Conservation (phyloP, 2,329 filamentous ascomycete species). For the Claviceps quebecensis region DNA sequence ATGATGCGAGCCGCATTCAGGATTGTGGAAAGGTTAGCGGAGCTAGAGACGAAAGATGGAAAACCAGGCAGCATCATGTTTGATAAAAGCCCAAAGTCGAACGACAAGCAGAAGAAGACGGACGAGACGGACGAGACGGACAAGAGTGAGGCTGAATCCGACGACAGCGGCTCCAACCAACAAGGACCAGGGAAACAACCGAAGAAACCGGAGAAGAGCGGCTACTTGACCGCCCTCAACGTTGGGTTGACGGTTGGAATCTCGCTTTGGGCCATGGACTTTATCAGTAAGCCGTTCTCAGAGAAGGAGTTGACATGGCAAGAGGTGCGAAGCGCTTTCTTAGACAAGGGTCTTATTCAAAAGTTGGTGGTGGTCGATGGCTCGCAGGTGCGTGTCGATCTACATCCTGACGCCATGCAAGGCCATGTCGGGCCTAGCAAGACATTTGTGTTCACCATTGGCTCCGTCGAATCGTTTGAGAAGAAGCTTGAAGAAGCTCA, state of each 20-base stretch:
- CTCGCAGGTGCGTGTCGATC: conserved; percentile 59
- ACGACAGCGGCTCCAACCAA: conserved; percentile 13
- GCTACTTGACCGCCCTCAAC: conserved; percentile 21
- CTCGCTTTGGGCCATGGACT: conserved; percentile 35
- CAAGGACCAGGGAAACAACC: conserved; percentile 19
- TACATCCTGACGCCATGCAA: conserved; percentile 58
- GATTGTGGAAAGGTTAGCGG: conserved; percentile 22
- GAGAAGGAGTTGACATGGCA: conserved; percentile 87
- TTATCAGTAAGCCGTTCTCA: conserved; percentile 26
- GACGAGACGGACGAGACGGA: conserved; percentile 6
- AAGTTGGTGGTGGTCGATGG: conserved; percentile 73
- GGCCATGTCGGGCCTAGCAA: conserved; percentile 19
- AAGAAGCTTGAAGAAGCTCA: conserved; percentile 78
- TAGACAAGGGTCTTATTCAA: conserved; percentile 91
- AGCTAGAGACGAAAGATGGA: conserved; percentile 14
- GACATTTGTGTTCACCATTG: conserved; percentile 83
- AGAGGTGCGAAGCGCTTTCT: conserved; percentile 82
- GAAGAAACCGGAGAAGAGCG: conserved; percentile 21
- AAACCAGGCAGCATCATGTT: conserved; percentile 11
- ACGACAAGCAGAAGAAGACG: conserved; percentile 9
- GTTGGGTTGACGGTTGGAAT: conserved; percentile 32
- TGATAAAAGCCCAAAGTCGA: conserved; percentile 11
- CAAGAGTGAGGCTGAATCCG: conserved; percentile 9
- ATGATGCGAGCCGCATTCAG: conserved; percentile 23
- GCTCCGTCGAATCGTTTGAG: conserved; percentile 88